phyloP scores from a whole-genome alignment of 2,329 filamentous ascomycete genomes.

The Lanzia echinophila region DNA sequence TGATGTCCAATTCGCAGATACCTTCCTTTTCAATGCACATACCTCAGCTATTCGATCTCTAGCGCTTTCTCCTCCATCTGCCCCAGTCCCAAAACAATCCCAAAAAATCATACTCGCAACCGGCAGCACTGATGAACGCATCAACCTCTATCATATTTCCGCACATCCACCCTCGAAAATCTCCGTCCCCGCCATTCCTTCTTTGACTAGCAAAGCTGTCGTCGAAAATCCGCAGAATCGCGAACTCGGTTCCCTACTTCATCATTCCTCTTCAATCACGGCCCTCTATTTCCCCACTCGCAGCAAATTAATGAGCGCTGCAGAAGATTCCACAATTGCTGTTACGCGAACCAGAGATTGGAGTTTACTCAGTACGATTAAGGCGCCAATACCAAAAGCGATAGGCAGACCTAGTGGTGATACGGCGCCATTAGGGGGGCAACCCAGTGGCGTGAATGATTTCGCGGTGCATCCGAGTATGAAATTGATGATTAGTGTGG shows the following conservation, averaged over 20 bases:
- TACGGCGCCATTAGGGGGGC: slow-evolving; percentile 73
- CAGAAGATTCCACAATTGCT: slow-evolving; percentile 86
- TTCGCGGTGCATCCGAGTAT: slow-evolving; percentile 94
- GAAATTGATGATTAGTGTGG: slow-evolving; percentile 92
- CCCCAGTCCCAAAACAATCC: slow-evolving; percentile 50
- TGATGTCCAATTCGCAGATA: slow-evolving; percentile 70
- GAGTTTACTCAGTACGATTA: slow-evolving; percentile 80
- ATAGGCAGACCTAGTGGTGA: slow-evolving; percentile 80
- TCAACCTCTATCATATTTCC: slow-evolving; percentile 91
- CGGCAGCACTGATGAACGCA: slow-evolving; percentile 85
- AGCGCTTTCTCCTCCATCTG: slow-evolving; percentile 72
- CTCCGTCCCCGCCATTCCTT: slow-evolving; percentile 54
- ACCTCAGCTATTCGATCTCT: slow-evolving; percentile 83
- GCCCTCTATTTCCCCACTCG: slow-evolving; percentile 75
- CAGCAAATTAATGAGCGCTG: slow-evolving; percentile 78
- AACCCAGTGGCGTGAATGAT: slow-evolving; percentile 85
- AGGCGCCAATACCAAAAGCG: slow-evolving; percentile 76
- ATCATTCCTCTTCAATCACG: slow-evolving; percentile 80
- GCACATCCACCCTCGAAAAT: slow-evolving; percentile 55
- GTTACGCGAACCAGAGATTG: slow-evolving; percentile 85
- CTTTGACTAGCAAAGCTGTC: slow-evolving; percentile 64
- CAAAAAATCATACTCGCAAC: slow-evolving; percentile 86
- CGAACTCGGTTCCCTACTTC: slow-evolving; percentile 77
- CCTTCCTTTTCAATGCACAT: slow-evolving; percentile 94
- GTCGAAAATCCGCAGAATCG: slow-evolving; percentile 81